Base-by-base conservation (phyloP, 176 grass and related monocot species). In the Triticum urartu region DNA sequence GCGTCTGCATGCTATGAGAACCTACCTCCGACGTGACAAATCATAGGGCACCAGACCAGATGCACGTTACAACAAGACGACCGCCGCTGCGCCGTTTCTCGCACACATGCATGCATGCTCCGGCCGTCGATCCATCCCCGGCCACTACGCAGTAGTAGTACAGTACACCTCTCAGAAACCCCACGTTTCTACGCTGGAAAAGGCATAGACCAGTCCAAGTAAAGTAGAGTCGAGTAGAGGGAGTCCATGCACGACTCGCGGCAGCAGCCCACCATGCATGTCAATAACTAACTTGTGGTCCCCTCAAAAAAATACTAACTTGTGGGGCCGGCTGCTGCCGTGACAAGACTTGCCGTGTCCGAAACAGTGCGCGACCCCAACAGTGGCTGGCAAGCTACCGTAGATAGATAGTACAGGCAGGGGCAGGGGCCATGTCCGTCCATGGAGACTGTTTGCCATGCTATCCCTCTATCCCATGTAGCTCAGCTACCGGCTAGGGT, bases 341-440 rank as follows among this genome's bases (percentile, higher is more conserved):
- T 67, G 89, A 90, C 73, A 83, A 79, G 80, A 90, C 89, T 79
- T 11, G 84, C 43, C 89, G 66, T 79, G 42, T 73, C 15, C 38
- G 7, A 35, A 56, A 50, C 48, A 50, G 48, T 50, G 14, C 21
- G 56, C n/a, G 28, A 15, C 48, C 26, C 11, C 1, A 77, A 64
- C 3, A 75, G 78, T 64, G 25, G 3, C 9, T 20, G 13, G 48
- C 45, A 13, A 47, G 45, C 48, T 50, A 14, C 7, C 38, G 7
- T 39, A 10, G 13, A 50, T 50, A 15, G 48, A 50, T 48, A 26
- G 26, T 26, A 48, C 43, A 13, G 12, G 45, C 39, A 42, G 39
- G 39, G 13, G 14, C 48, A 50, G 48, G 5, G 58, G 28, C 21
- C 68, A 20, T 36, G 58, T 54, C 2, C 28, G 28, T 30, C 78